Base-by-base conservation (phyloP, 208 protist genomes). In the Vickermania ingenoplastis region DNA sequence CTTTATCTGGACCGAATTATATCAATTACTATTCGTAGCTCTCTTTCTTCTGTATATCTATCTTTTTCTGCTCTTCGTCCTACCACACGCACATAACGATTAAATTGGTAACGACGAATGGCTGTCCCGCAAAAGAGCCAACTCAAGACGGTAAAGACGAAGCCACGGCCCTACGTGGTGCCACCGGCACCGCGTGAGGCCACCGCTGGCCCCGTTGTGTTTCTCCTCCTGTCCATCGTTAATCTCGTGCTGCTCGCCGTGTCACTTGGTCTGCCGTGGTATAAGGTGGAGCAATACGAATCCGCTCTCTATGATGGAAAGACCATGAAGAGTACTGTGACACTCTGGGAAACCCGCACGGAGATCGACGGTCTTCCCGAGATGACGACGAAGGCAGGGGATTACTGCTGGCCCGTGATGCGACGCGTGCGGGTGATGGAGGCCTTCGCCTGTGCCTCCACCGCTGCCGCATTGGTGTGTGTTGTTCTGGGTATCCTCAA, bases 371-470 rank as follows among this genome's bases (percentile, higher is more conserved):
- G 7, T 17, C 7, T 7, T 17, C 11, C 36, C 7, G 36, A 45
- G 36, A 58, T 68, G 30, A 71, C 67, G 7, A 74, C 58, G 14
- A 41, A 67, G 31, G 61, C 64, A 5, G 57, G 57, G 45, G 67
- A 65, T 24, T 61, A 72, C 28, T 90, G 83, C 64, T 36, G 57
- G 41, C 61, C 70, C 13, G 74, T 79, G 53, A 45, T 60, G 48
- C 63, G 61, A 22, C 77, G 75, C 17, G 64, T 78, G 36, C 55
- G 61, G 28, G 77, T 65, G 41, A 57, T 88, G 63, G 65, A 87
- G 54, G 69, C 66, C 25, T 86, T 91, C 55, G 53, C 76, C 22
- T 73, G 86, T 54, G 54, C 63, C 3, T 74, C 69, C 11, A 41
- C 79, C 13, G 61, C 56, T 21, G 41, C 78, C 36, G 59, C 65